Evolutionary conservation across 2,329 filamentous ascomycete species (phyloP).

Genomic region (Sclerotinia minor): DNA sequence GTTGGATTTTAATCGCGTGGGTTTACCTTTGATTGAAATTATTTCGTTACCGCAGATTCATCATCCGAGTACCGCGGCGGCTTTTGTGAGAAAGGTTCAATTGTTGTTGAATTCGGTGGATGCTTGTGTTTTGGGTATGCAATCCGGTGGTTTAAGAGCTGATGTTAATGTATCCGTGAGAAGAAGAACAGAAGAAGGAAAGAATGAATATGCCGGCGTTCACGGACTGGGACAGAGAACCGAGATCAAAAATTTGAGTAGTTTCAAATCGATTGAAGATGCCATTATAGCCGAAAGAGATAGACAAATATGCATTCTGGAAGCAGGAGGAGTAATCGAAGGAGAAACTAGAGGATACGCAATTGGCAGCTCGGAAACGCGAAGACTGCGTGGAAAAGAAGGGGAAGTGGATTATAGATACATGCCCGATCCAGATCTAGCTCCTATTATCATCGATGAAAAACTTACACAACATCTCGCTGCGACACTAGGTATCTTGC

Average conservation of each 20-base stretch:
- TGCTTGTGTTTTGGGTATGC: constrained; percentile 89
- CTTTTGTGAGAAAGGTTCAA: constrained; percentile 87
- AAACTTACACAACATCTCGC: constrained; percentile 67
- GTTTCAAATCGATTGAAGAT: constrained; percentile 92
- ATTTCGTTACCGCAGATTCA: constrained; percentile 90
- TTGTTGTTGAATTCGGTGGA: constrained; percentile 75
- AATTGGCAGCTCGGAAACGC: constrained; percentile 78
- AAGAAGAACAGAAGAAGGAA: constrained; percentile 46
- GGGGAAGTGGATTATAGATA: constrained; percentile 97
- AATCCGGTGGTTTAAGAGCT: constrained; percentile 83
- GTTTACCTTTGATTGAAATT: constrained; percentile 88
- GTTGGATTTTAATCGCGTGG: constrained; percentile 92
- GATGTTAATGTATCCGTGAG: constrained; percentile 94
- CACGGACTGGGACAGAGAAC: constrained; percentile 77
- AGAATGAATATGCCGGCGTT: constrained; percentile 56
- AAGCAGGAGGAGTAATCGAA: constrained; percentile 70
- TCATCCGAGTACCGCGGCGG: constrained; percentile 81
- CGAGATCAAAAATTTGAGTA: constrained; percentile 96
- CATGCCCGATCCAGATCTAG: constrained; percentile 94
- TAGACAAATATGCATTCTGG: constrained; percentile 79
- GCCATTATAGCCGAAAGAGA: constrained; percentile 89
- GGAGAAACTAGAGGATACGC: constrained; percentile 95
- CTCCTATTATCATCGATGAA: constrained; percentile 71
- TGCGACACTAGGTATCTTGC: constrained; percentile 65
- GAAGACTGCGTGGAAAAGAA: constrained; percentile 83